Conservation (phyloP, 2,329 filamentous ascomycete species). For the Coleophoma crateriformis region DNA sequence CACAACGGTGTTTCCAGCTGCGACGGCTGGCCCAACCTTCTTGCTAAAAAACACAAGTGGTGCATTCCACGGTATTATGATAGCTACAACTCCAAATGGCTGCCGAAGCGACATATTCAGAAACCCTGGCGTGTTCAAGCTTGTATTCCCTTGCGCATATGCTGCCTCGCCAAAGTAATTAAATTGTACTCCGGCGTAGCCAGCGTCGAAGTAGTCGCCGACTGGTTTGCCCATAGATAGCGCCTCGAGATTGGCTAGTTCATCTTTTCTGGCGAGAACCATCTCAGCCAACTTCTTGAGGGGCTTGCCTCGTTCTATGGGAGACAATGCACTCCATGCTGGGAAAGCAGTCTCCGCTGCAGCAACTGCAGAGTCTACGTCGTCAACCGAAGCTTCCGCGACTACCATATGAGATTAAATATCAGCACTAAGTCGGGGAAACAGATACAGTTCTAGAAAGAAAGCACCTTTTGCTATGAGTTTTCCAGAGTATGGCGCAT, state of each 20-base stretch:
- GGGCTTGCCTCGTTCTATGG: conserved; percentile 57
- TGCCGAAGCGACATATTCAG: conserved; percentile 70
- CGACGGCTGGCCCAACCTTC: conserved; percentile 66
- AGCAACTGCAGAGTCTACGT: conserved; percentile 61
- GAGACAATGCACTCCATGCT: conserved; percentile 58
- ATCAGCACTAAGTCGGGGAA: neutral
- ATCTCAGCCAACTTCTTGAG: conserved; percentile 65
- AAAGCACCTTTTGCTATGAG: neutral
- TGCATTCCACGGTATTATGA: conserved; percentile 58
- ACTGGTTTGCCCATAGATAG: conserved; percentile 1
- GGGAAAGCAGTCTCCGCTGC: conserved; percentile 63
- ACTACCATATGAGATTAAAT: conserved; percentile 38
- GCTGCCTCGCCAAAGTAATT: conserved; percentile 75
- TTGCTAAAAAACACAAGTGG: conserved; percentile 69
- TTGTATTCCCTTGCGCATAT: conserved; percentile 69
- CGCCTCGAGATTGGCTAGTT: neutral
- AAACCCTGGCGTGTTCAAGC: conserved; percentile 61
- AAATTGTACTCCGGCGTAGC: conserved; percentile 43
- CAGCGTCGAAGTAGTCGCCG: neutral
- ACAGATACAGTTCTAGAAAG: no score
- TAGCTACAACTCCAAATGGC: conserved; percentile 67
- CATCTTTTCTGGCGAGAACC: conserved; percentile 15
- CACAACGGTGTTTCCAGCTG: conserved; percentile 52
- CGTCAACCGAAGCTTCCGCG: conserved; percentile 50
- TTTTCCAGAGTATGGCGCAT: neutral